Evolutionary conservation across 169 alveolate species (phyloP).

Genomic region (Eimeria nieschulzi): DNA sequence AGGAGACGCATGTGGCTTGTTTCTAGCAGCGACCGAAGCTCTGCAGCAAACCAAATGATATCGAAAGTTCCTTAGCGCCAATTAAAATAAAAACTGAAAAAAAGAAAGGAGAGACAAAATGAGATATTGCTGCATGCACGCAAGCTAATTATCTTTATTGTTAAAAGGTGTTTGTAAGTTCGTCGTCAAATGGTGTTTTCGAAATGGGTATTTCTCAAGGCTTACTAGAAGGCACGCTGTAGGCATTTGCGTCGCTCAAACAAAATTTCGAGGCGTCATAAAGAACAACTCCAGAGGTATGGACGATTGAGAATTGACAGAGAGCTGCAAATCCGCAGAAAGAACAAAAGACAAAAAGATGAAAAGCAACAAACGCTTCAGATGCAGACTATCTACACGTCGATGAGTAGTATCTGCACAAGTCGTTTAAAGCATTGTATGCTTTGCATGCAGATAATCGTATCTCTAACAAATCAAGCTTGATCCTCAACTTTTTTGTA

Average conservation of each 20-base stretch:
- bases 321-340: background rate
- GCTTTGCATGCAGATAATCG: too few relatives aligned
- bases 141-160: background rate
- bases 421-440: too few relatives aligned
- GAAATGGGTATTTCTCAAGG: too few relatives aligned
- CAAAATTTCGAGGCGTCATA: constrained; percentile 56
- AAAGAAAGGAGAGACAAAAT: background rate
- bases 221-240: constrained; percentile 41
- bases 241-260: constrained; percentile 55
- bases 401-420: too few relatives aligned
- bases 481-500: too few relatives aligned
- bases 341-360: background rate
- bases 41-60: background rate
- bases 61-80: background rate
- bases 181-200: too few relatives aligned
- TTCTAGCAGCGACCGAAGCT: constrained; percentile 39
- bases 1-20: constrained; percentile 22
- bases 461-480: too few relatives aligned
- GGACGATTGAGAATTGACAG: constrained; percentile 44
- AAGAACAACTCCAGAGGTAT: constrained; percentile 34
- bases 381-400: too few relatives aligned
- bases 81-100: background rate
- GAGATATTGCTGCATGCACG: background rate
- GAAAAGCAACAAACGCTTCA: background rate
- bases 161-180: background rate